phyloP scores from a whole-genome alignment of 2,329 filamentous ascomycete species.

The Xylaria multiplex region DNA sequence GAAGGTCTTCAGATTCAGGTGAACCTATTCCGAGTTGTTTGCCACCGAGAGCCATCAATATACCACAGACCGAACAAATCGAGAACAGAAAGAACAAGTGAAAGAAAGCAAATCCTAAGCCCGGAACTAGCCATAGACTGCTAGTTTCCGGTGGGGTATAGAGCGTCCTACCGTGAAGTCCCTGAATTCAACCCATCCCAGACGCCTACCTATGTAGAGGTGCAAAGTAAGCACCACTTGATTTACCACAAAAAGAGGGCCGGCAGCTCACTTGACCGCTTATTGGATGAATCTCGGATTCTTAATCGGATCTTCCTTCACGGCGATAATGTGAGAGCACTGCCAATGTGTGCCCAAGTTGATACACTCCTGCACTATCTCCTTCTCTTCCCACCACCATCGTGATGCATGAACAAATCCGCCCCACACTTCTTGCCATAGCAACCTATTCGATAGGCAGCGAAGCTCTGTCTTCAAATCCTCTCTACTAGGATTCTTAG shows the following conservation, averaged over 20 bases:
- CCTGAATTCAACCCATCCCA: slow-evolving; percentile 20
- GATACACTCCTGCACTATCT: slow-evolving; percentile 65
- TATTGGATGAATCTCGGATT: not conserved
- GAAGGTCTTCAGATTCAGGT: not conserved
- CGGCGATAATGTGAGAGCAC: slow-evolving; percentile 65
- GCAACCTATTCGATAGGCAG: slow-evolving; percentile 63
- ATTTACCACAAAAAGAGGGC: not conserved
- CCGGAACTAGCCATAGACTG: slow-evolving; percentile 28
- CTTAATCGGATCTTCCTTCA: slow-evolving; percentile 54
- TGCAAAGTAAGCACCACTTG: slow-evolving; percentile 6
- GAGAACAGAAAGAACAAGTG: slow-evolving; percentile 19
- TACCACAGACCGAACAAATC: slow-evolving; percentile 4
- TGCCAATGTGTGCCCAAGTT: slow-evolving; percentile 67
- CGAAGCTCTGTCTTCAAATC: slow-evolving; percentile 59
- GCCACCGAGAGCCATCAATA: slow-evolving; percentile 5
- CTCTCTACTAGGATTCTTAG: slow-evolving; percentile 37
- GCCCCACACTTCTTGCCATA: slow-evolving; percentile 72
- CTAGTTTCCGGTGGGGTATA: slow-evolving; percentile 37
- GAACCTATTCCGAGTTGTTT: not conserved
- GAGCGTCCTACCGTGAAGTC: slow-evolving; percentile 26
- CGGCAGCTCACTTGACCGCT: not conserved
- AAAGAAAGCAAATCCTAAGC: slow-evolving; percentile 38
- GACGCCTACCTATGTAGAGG: slow-evolving; percentile 27
- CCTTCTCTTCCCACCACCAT: slow-evolving; percentile 72
- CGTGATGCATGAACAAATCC: slow-evolving; percentile 57